Evolutionary conservation across 108 stramenopile genomes (phyloP), one percentile per base, ranked within the genome.

Genomic region (Fragilaria radians): DNA sequence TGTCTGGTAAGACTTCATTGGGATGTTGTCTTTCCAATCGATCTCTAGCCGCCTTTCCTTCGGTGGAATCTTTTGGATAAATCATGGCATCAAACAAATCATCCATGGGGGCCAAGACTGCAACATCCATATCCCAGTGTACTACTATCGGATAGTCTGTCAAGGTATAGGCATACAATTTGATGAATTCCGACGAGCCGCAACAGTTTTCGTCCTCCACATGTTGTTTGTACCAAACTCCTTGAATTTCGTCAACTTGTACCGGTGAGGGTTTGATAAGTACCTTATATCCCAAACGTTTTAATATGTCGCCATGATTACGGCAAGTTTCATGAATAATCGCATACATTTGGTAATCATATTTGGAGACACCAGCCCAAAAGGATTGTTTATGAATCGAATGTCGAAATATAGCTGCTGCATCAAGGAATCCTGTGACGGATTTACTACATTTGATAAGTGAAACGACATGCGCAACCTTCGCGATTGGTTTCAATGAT

Each of bases 11-110:
- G 28, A 24, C 4, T 61, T 61, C 66, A 11, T 73, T 59, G 2
- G 79, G 87, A 52, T 78, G 68, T 55, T 85, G 78, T 42, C 78
- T 2, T 26, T 72, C 61, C 3, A 88, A 30, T 7, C 49, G 62
- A 1, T 19, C 19, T 11, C 83, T 50, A 7, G 81, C 83, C 34
- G 32, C 23, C 52, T 66, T 42, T 4, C 82, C 82, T 46, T 55
- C 33, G 0, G 48, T 34, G 5, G 68, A 70, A 24, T 70, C 65
- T 28, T 47, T 29, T 7, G 63, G 52, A 57, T 55, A 65, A 5
- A 88, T 9, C 66, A 88, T 88, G 46, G 77, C 74, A 73, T 88
- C 87, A 52, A 71, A 85, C 59, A 88, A 70, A 42, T 76, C 71
- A 57, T 88, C 81, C 83, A 88, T 73, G 1, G 87, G 87, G 48